A percentile compares a stretch with the other conserved stretches of the same genome.
phyloP scores from a whole-genome alignment of 1,139 yeast species.

The Lodderomyces elongisporus region DNA sequence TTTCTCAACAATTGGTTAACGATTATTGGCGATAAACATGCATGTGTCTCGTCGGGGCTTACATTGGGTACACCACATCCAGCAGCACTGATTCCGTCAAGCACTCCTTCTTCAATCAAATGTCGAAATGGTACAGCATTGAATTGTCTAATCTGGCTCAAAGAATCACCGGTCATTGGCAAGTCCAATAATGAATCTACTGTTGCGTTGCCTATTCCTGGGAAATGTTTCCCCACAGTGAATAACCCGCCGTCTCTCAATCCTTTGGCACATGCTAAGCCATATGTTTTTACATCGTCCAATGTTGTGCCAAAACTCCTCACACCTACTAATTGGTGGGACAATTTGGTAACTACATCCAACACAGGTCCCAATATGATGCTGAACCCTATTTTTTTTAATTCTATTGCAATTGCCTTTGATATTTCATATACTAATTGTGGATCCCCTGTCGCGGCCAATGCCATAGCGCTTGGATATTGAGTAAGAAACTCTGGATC shows the following conservation, averaged over 20 bases:
- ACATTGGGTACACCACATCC: constrained; percentile 67
- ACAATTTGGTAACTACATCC: constrained; percentile 55
- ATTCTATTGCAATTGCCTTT: constrained; percentile 52
- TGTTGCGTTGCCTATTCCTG: constrained; percentile 61
- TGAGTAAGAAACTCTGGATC: constrained; percentile 52
- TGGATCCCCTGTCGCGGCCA: constrained; percentile 52
- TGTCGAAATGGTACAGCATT: constrained; percentile 51
- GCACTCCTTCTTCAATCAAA: constrained; percentile 41
- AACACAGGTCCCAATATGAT: constrained; percentile 61
- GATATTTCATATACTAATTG: constrained; percentile 50
- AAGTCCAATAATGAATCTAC: constrained; percentile 55
- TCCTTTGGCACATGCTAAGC: constrained; percentile 52
- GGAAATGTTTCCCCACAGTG: constrained; percentile 62
- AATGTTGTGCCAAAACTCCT: constrained; percentile 60
- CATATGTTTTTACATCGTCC: constrained; percentile 54
- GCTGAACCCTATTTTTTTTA: constrained; percentile 51
- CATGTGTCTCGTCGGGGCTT: constrained; percentile 58
- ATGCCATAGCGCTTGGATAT: constrained; percentile 64
- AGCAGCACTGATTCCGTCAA: constrained; percentile 61
- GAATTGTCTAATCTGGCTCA: constrained; percentile 49
- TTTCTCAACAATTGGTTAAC: constrained; percentile 49
- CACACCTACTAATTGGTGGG: constrained; percentile 57
- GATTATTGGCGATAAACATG: constrained; percentile 57
- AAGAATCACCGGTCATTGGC: constrained; percentile 56
- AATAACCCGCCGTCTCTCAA: constrained; percentile 52